Conservation (phyloP, 257 asterid genomes). For the Hygrophila difformis region DNA sequence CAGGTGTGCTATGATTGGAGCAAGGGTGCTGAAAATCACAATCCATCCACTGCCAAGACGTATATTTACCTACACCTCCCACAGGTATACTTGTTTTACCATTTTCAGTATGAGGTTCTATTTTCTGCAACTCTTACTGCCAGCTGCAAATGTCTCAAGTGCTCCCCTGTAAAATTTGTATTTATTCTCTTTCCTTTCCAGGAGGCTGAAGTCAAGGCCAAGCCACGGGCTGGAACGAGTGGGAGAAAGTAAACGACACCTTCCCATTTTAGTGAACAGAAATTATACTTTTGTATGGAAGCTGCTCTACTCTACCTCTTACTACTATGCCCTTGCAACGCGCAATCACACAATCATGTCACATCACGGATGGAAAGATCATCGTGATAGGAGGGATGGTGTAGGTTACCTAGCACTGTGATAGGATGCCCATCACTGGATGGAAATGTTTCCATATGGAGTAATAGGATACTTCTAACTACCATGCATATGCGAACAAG, state of each 20-base stretch:
- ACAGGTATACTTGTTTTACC: conserved; percentile 37
- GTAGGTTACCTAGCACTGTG: too few relatives aligned
- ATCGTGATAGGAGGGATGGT: too few relatives aligned
- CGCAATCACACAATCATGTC: too few relatives aligned
- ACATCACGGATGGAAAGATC: too few relatives aligned
- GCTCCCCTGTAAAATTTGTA: conserved; percentile 2
- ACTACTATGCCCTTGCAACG: too few relatives aligned
- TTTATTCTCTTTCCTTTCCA: conserved; percentile 19
- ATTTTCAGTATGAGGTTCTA: not conserved
- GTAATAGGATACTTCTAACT: too few relatives aligned
- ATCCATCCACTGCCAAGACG: conserved; percentile 78
- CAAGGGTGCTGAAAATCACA: conserved; percentile 98
- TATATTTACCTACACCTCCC: conserved; percentile 64
- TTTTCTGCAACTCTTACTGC: not conserved
- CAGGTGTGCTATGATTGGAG: conserved; percentile 97
- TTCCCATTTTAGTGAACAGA: conserved; percentile 1
- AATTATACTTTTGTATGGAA: too few relatives aligned
- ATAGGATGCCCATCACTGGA: too few relatives aligned
- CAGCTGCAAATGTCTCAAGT: not conserved
- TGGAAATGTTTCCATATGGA: too few relatives aligned
- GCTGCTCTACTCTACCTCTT: too few relatives aligned
- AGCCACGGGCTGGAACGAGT: conserved; percentile 53
- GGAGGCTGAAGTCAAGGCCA: conserved; percentile 88
- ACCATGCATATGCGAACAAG: too few relatives aligned
- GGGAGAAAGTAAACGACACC: conserved; percentile 50